phyloP scores from a whole-genome alignment of 2,329 filamentous ascomycete genomes.

The Clonostachys solani region DNA sequence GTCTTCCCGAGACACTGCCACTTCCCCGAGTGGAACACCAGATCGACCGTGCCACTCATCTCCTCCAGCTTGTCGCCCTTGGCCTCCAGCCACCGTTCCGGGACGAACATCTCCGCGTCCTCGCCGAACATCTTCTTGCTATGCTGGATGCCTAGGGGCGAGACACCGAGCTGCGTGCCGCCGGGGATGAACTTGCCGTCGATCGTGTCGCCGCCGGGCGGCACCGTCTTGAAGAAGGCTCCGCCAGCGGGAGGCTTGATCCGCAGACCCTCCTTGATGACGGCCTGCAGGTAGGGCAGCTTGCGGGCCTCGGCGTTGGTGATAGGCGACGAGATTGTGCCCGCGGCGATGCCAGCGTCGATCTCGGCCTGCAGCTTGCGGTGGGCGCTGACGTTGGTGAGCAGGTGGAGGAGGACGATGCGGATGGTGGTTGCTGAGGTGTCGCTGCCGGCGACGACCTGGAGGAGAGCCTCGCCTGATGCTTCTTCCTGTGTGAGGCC shows the following conservation, averaged over 20 bases:
- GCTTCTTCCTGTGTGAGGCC: slow-evolving; percentile 21
- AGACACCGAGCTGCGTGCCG: slow-evolving; percentile 39
- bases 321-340: slow-evolving; percentile 18
- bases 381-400: slow-evolving; percentile 42
- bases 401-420: slow-evolving; percentile 45
- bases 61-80: slow-evolving; percentile 18
- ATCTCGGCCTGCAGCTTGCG: slow-evolving; percentile 30
- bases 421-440: slow-evolving; percentile 46
- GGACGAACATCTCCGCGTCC: slow-evolving; percentile 36
- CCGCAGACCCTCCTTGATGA: slow-evolving; percentile 42
- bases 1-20: slow-evolving; percentile 37
- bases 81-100: slow-evolving; percentile 43
- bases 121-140: slow-evolving; percentile 27
- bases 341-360: slow-evolving; percentile 31
- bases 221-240: slow-evolving; percentile 28
- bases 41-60: slow-evolving; percentile 32
- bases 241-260: slow-evolving; percentile 28
- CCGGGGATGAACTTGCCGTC: slow-evolving; percentile 33
- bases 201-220: slow-evolving; percentile 19
- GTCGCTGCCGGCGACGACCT: slow-evolving; percentile 30
- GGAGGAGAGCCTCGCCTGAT: slow-evolving; percentile 21
- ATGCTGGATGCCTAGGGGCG: slow-evolving; percentile 31
- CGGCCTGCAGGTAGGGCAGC: slow-evolving; percentile 39
- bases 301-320: slow-evolving; percentile 24
- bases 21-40: slow-evolving; percentile 38